Evolutionary conservation across 2,329 filamentous ascomycete genomes (phyloP), one percentile per base, ranked within the genome.

Genomic region (Penicillium crustosum): DNA sequence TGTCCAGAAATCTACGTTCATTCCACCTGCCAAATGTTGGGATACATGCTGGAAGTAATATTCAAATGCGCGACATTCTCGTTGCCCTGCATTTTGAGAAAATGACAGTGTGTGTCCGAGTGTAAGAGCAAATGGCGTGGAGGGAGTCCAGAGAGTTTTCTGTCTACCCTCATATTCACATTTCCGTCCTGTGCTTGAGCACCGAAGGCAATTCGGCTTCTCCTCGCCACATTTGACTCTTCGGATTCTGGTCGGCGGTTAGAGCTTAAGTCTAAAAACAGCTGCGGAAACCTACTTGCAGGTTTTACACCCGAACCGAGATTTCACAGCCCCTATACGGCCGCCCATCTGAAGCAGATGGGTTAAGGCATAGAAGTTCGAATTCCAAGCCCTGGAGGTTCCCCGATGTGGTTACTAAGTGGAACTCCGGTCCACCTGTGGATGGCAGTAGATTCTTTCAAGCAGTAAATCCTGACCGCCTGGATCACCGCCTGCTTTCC

Each of bases 201-300:
- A 67, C 5, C 63, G 61, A 27, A 44, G 38, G 48, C 66, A 70
- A 9, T 10, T 29, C 6, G 67, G 67, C 29, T 60, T 67, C 56
- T 66, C 61, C 60, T 73, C 67, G 38, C 60, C 61, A 59, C 71
- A 63, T 59, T 70, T 62, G 35, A 73, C 61, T 54, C 55, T 58
- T 29, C 60, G 51, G 48, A 62, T 58, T 57, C 66, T 61, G 36
- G 19, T 33, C 9, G 25, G 13, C 17, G 15, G 38, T 52, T 19
- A 59, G 42, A 19, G 25, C 3, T 42, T 19, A 10, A 43, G 6
- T 53, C 33, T 23, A 10, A 38, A 10, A 44, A 12, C 6, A 15
- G 21, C 25, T 27, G 27, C 7, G 12, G 17, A 10, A 35, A 55
- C 58, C 50, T 44, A 62, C 63, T 65, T 65, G 63, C 61, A 65